Base-by-base conservation (phyloP, 495 filamentous ascomycete species). In the Achaetomiella virescens region DNA sequence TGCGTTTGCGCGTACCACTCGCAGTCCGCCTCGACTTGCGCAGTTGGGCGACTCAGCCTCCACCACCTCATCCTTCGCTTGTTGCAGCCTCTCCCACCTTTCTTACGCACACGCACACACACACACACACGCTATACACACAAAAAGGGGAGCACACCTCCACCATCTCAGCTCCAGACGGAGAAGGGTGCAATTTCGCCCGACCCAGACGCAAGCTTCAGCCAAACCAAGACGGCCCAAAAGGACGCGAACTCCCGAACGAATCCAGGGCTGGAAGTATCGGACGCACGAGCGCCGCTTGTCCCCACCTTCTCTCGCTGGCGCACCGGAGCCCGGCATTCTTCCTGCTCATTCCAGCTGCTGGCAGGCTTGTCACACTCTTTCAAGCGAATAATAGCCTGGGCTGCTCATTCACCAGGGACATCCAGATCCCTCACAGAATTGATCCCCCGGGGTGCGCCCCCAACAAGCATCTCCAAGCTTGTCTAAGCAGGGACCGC, bases 281-380 rank as follows among this genome's bases (percentile, higher is more conserved):
- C 58, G 58, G 58, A 57, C 53, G 58, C 58, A 61, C 58, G 53
- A 61, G 41, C 58, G 48, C 58, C 58, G 48, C 52, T 57, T 31
- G 44, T 49, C 57, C 62, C 62, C 57, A 52, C 64, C 50, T 55
- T 55, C 53, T 35, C 24, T 48, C 49, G 57, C 49, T 57, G 51
- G 55, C 58, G 59, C 66, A 67, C 65, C 61, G 61, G 57, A 63
- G 58, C 24, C 25, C 15, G 11, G 22, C 52, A 21, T 31, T 46
- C 7, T 12, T 50, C 24, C 35, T 49, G 36, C 45, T 33, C 36
- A 18, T n/a, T 55, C 38, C 57, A 58, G 47, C 68, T 71, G 66
- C n/a, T n/a, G n/a, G n/a, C 66, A 61, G 63, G 58, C 66, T 66
- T 59, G 61, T 68, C 66, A 65, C 65, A 63, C 61, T 66, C 58